Evolutionary conservation across 2,329 filamentous ascomycete genomes (phyloP), one percentile per base, ranked within the genome.

Genomic region (Apiospora aurea): DNA sequence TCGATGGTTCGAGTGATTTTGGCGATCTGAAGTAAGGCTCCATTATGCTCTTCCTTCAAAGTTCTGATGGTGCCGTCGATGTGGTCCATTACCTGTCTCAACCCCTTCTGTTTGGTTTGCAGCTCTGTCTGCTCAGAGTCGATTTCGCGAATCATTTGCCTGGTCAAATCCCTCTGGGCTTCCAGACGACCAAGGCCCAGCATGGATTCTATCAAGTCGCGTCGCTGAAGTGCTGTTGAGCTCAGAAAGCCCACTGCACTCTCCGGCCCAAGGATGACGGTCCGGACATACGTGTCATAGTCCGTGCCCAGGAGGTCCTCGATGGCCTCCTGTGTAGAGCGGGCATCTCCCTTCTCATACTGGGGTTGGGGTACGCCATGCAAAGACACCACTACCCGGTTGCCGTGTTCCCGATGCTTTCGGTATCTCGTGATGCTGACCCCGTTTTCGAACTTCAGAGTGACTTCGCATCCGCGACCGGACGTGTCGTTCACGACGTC

Each of bases 401-500:
- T 78, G 0, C 71, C 73, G 24, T 75, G 69, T n/a, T 70, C 66
- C 29, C 72, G 75, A 72, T 80, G 76, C 69, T 79, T 79, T 29
- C 80, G 77, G 53, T 72, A 78, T 64, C 80, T 73, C 11, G 77
- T 76, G 44, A 81, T 79, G 11, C 75, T 73, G 73, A 79, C 80
- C 11, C 79, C 79, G 44, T 80, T 81, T 38, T 75, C 75, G 70
- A 81, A 80, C 7, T 75, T 74, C 38, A 81, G 69, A 43, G 75
- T 74, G 66, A 81, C 80, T 46, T 73, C 73, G 69, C 80, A 81
- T 68, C 80, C 69, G 34, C 75, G 77, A 29, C 75, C 73, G 16
- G 70, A 70, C n/a, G 73, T 69, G 69, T 82, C 80, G 69, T 82
- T 82, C 61, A 82, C 74, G 2, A 80, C 79, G 67, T 81, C 79